These are phyloP conservation scores for Boletus mariae DNA, from an alignment of 1,284 basidiomycete genomes.

Conservation along the genomic window DNA sequence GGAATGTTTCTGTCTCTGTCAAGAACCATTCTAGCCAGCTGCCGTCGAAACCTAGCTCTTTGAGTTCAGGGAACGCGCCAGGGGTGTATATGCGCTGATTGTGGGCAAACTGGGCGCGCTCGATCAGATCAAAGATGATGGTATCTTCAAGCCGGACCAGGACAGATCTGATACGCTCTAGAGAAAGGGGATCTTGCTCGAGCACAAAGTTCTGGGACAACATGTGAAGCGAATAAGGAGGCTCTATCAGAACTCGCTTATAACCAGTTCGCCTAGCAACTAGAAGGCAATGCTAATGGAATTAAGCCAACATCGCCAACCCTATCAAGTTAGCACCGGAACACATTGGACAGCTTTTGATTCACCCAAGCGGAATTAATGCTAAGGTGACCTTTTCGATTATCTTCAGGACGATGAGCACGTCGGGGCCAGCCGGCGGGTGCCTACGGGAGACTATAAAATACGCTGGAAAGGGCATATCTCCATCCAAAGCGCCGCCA, in stretches of 20 bases:
- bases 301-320: too few relatives aligned
- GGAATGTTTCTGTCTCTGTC: slow-evolving; percentile 90
- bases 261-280: neutral
- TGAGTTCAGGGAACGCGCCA: slow-evolving; percentile 76
- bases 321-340: too few relatives aligned
- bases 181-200: slow-evolving; percentile 72
- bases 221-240: slow-evolving; percentile 34
- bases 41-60: slow-evolving; percentile 69
- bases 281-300: neutral
- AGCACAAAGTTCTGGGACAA: slow-evolving; percentile 70
- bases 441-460: slow-evolving; percentile 4
- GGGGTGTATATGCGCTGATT: slow-evolving; percentile 88
- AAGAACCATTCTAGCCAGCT: slow-evolving; percentile 98
- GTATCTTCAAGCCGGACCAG: slow-evolving; percentile 94
- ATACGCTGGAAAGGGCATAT: neutral
- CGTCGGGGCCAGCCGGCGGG: neutral
- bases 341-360: too few relatives aligned
- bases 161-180: slow-evolving; percentile 84
- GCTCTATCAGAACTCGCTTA: neutral
- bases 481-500: slow-evolving; percentile 4
- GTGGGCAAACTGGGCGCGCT: slow-evolving; percentile 94
- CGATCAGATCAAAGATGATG: slow-evolving; percentile 96
- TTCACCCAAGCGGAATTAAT: too few relatives aligned
- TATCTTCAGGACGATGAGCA: too few relatives aligned
- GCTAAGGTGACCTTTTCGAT: too few relatives aligned